phyloP scores from a whole-genome alignment of 345 rosid species.

The Cardamine chenopodiifolia region DNA sequence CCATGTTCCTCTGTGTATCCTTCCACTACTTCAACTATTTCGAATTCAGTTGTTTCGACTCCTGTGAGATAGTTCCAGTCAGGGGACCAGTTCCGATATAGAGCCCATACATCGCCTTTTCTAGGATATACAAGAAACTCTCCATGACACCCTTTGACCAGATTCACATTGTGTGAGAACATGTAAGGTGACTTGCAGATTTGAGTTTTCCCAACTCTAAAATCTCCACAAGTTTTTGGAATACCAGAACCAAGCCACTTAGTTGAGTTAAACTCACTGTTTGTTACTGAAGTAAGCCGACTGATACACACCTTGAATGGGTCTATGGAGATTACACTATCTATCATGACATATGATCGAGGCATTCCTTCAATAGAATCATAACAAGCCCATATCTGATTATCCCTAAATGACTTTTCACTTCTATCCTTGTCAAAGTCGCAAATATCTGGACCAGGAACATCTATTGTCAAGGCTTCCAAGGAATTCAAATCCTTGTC shows the following conservation, averaged over 20 bases:
- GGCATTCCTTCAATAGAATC: conserved; percentile 78
- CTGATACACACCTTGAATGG: conserved; percentile 65
- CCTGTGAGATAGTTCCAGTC: conserved; percentile 63
- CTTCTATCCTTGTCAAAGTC: conserved; percentile 67
- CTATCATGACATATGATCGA: conserved; percentile 63
- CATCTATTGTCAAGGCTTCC: conserved; percentile 51
- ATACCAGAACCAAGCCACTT: conserved; percentile 77
- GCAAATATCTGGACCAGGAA: conserved; percentile 68
- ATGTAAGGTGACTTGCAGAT: conserved; percentile 51
- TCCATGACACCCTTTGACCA: conserved; percentile 49
- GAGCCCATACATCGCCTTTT: conserved; percentile 73
- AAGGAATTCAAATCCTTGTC: conserved; percentile 38
- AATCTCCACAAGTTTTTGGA: conserved; percentile 64
- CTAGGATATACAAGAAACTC: conserved; percentile 58
- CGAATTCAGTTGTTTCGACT: conserved; percentile 52
- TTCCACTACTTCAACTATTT: conserved; percentile 72
- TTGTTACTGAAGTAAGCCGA: conserved; percentile 59
- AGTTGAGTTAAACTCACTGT: conserved; percentile 50
- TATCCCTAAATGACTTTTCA: conserved; percentile 55
- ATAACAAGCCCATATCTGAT: conserved; percentile 76
- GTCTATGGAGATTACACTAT: conserved; percentile 52
- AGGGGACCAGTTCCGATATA: conserved; percentile 66
- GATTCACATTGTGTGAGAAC: conserved; percentile 66
- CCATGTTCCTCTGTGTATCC: conserved; percentile 63
- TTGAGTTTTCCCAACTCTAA: conserved; percentile 52